phyloP scores from a whole-genome alignment of 2,329 filamentous ascomycete species.

The Claviceps citrina region DNA sequence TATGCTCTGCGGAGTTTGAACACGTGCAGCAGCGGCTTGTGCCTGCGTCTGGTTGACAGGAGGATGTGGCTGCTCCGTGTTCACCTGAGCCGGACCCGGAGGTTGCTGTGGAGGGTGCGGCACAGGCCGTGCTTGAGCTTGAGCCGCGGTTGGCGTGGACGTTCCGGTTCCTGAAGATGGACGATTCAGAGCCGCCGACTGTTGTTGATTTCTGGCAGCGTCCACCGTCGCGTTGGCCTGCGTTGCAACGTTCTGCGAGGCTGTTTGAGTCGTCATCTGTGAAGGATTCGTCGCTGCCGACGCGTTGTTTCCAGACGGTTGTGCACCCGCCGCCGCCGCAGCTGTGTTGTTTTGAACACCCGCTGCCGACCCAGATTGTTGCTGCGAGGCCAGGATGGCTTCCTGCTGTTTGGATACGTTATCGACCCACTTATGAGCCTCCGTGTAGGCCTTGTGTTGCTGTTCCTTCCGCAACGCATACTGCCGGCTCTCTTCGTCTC shows the following conservation, averaged over 20 bases:
- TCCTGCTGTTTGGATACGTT: constrained; percentile 31
- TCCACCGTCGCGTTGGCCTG: constrained; percentile 30
- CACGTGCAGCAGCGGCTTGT: constrained; percentile 26
- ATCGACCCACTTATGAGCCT: constrained; percentile 34
- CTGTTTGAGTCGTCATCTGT: constrained; percentile 15
- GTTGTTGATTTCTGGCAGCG: constrained; percentile 29
- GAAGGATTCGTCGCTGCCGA: constrained; percentile 11
- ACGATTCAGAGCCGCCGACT: constrained; percentile 15
- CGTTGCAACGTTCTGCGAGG: constrained; percentile 20
- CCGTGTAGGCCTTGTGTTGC: constrained; percentile 28
- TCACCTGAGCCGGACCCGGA: constrained; percentile 13
- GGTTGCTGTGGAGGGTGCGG: constrained; percentile 14
- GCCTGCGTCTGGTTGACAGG: constrained; percentile 33
- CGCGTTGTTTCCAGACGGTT: constrained; percentile 9
- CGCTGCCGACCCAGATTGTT: constrained; percentile 6
- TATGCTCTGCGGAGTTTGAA: constrained; percentile 34
- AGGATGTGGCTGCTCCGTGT: constrained; percentile 21
- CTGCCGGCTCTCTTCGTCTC: constrained; percentile 31
- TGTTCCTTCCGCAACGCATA: constrained; percentile 28
- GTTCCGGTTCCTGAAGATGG: constrained; percentile 17
- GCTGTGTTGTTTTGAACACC: constrained; percentile 10
- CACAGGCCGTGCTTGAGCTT: constrained; percentile 15
- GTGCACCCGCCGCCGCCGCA: no score
- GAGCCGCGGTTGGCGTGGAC: constrained; percentile 10
- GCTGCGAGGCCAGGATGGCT: constrained; percentile 14